These are phyloP conservation scores for Aspergillus floridensis DNA, from an alignment of 2,329 filamentous ascomycete genomes.

Conservation along the genomic window DNA sequence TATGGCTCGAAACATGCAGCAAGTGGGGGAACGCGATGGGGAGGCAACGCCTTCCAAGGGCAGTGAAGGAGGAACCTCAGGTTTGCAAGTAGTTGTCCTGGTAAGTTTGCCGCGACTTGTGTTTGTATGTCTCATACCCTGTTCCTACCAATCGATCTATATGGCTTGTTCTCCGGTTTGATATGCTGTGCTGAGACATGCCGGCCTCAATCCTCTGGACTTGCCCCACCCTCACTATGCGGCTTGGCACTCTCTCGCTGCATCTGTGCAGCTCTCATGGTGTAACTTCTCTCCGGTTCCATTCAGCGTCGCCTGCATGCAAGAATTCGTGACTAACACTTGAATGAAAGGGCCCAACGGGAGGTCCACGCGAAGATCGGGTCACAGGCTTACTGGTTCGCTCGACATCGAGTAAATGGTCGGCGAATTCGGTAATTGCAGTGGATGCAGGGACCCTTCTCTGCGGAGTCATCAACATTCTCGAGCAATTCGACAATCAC, in stretches of 20 bases:
- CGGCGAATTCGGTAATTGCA: slow-evolving; percentile 78
- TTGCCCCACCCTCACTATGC: background rate
- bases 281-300: background rate
- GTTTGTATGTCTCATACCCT: background rate
- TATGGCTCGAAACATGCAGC: background rate
- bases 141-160: background rate
- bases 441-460: slow-evolving; percentile 92
- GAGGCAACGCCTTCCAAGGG: slow-evolving; percentile 23
- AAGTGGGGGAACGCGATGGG: background rate
- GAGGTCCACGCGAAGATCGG: slow-evolving; percentile 86
- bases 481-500: slow-evolving; percentile 51
- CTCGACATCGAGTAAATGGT: slow-evolving; percentile 75
- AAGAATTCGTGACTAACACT: slow-evolving; percentile 26
- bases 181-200: background rate
- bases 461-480: slow-evolving; percentile 75
- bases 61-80: background rate
- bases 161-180: background rate
- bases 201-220: background rate
- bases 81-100: slow-evolving; percentile 69
- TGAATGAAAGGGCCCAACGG: slow-evolving; percentile 70
- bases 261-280: background rate
- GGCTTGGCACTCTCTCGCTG: background rate
- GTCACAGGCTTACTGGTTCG: slow-evolving; percentile 87
- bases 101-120: slow-evolving; percentile 51
- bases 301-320: slow-evolving; percentile 20